phyloP scores from a whole-genome alignment of 179 eudicot species.

The Spinacia oleracea region DNA sequence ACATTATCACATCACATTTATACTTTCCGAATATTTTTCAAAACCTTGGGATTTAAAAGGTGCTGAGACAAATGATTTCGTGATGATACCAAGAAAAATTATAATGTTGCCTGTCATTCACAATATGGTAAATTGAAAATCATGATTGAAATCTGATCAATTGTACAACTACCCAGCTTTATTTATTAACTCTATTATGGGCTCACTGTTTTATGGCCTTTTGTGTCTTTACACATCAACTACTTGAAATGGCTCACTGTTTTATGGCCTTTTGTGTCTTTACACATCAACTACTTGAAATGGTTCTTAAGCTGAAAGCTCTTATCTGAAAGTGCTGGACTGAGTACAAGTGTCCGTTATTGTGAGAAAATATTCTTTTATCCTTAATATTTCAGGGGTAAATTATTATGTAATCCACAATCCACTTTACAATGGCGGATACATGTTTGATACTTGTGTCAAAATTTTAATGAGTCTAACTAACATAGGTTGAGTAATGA shows the following conservation, averaged over 20 bases:
- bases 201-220: neutral
- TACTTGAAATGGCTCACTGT: neutral
- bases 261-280: neutral
- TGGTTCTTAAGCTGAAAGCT: neutral
- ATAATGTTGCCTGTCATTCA: neutral
- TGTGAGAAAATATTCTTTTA: neutral
- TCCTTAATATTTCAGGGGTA: neutral
- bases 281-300: neutral
- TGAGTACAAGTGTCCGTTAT: neutral
- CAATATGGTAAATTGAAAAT: no score
- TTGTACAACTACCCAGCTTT: neutral
- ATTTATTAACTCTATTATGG: neutral
- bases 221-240: neutral
- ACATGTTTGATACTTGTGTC: neutral
- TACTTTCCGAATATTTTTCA: neutral
- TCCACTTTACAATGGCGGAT: neutral
- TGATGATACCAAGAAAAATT: neutral
- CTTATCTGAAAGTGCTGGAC: neutral
- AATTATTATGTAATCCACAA: neutral
- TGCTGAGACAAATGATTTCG: neutral
- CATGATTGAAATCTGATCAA: neutral
- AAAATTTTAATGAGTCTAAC: neutral
- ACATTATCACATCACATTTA: neutral
- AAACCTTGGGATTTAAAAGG: neutral
- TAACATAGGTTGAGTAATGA: neutral